Evolutionary conservation across 768 basidiomycete species (phyloP).

Genomic region (Myochromella boudieri): DNA sequence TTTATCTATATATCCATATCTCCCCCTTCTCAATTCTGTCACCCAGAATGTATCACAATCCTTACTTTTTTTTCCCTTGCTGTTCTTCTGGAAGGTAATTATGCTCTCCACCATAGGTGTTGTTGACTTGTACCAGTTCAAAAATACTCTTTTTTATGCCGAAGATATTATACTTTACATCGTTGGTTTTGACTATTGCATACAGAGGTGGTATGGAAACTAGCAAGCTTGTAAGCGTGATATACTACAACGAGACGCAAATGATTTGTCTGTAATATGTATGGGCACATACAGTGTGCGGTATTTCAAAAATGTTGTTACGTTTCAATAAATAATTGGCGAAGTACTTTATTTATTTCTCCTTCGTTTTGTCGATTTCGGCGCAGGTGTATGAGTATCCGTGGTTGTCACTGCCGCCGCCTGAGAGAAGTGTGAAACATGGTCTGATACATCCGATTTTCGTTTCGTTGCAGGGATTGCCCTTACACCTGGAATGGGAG

Average conservation of each 20-base stretch:
- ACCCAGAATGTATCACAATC: not conserved
- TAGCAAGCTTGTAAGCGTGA: conserved; percentile 1
- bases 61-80: not conserved
- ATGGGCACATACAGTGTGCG: not conserved
- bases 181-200: conserved; percentile 10
- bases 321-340: conserved; percentile 1
- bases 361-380: conserved; percentile 18
- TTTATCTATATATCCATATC: not conserved
- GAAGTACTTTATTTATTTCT: conserved; percentile 17
- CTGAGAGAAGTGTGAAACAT: not conserved
- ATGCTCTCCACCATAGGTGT: no score
- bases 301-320: not conserved
- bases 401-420: not conserved
- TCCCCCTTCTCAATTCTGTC: not conserved
- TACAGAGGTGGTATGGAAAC: not conserved
- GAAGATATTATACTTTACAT: conserved; percentile 21
- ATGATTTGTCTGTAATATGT: not conserved
- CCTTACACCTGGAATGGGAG: conserved; percentile 12
- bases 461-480: conserved; percentile 13
- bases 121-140: no score
- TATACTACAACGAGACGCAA: not conserved
- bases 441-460: conserved; percentile 18
- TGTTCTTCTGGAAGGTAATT: not conserved
- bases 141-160: not conserved
- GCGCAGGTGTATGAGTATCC: not conserved